Evolutionary conservation across 2,329 filamentous ascomycete genomes (phyloP).

Genomic region (Podosphaera aphanis): DNA sequence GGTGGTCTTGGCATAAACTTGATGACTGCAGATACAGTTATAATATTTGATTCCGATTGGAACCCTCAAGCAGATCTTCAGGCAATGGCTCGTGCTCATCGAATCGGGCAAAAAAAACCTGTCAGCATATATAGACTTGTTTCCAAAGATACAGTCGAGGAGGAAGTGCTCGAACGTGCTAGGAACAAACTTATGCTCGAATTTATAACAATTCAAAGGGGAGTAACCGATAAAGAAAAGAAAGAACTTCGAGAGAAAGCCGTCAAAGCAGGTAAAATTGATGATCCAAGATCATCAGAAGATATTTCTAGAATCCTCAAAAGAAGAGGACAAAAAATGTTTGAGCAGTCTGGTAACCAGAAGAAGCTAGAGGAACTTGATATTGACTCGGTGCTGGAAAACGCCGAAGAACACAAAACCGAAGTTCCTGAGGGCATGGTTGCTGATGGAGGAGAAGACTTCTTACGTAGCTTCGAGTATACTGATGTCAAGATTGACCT

Average conservation of each 20-base stretch:
- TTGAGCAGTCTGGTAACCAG: constrained; percentile 91
- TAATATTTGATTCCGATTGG: constrained; percentile 97
- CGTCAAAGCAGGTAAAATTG: constrained; percentile 52
- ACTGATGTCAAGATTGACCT: constrained; percentile 95
- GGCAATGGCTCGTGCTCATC: constrained; percentile 93
- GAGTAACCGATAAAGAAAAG: constrained; percentile 80
- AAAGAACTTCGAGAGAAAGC: constrained; percentile 54
- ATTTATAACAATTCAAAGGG: constrained; percentile 89
- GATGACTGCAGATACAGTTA: constrained; percentile 95
- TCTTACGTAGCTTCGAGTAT: constrained; percentile 71
- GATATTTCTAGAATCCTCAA: constrained; percentile 94
- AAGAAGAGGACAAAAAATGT: constrained; percentile 96
- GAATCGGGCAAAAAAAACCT: constrained; percentile 87
- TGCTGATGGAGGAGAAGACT: constrained; percentile 89
- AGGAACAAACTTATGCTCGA: constrained; percentile 95
- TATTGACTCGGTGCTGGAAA: constrained; percentile 89
- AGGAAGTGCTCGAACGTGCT: constrained; percentile 87
- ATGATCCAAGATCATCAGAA: constrained; percentile 72
- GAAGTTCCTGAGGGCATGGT: constrained; percentile 87
- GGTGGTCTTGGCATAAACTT: constrained; percentile 96
- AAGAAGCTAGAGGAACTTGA: constrained; percentile 91
- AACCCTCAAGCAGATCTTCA: constrained; percentile 96
- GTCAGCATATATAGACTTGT: constrained; percentile 93
- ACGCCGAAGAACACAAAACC: constrained; percentile 90
- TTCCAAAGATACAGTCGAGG: constrained; percentile 94